phyloP scores from a whole-genome alignment of 1,284 basidiomycete genomes.

The Malassezia furfur region DNA sequence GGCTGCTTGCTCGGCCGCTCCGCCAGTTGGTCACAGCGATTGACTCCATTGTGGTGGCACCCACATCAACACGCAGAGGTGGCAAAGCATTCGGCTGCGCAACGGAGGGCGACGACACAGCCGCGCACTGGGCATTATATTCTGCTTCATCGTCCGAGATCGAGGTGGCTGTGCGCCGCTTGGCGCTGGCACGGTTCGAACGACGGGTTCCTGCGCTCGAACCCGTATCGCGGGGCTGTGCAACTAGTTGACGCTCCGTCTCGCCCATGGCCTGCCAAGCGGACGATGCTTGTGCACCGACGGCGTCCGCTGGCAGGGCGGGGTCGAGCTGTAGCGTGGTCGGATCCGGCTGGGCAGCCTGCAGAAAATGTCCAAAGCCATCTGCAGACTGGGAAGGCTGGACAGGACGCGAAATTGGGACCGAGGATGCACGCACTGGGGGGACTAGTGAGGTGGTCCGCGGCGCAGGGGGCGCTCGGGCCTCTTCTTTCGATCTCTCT shows the following conservation, averaged over 20 bases:
- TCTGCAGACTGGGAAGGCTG: not conserved
- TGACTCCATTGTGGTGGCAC: slow-evolving; percentile 16
- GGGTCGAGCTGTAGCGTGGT: not conserved
- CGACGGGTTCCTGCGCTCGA: not conserved
- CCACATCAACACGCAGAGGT: slow-evolving; percentile 15
- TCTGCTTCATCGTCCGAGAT: slow-evolving; percentile 19
- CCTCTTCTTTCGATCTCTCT: not conserved
- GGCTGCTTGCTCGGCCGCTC: slow-evolving; percentile 33
- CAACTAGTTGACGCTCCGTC: not conserved
- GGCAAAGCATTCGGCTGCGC: not conserved
- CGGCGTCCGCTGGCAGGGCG: not conserved
- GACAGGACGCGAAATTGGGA: not conserved
- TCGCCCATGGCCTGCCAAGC: slow-evolving; percentile 7
- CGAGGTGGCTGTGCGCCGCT: not conserved
- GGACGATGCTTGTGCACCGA: slow-evolving; percentile 1
- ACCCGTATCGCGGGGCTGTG: too few relatives aligned
- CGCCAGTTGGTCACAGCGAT: slow-evolving; percentile 26
- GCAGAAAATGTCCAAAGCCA: slow-evolving; percentile 3
- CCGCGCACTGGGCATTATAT: slow-evolving; percentile 15
- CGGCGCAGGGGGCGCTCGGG: not conserved
- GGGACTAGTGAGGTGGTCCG: not conserved
- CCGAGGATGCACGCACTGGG: not conserved
- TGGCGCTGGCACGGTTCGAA: not conserved
- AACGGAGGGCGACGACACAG: not conserved
- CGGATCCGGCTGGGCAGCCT: slow-evolving; percentile 10